Evolutionary conservation across 139 green algal genomes (phyloP).

Genomic region (Picochlorum costavermella): DNA sequence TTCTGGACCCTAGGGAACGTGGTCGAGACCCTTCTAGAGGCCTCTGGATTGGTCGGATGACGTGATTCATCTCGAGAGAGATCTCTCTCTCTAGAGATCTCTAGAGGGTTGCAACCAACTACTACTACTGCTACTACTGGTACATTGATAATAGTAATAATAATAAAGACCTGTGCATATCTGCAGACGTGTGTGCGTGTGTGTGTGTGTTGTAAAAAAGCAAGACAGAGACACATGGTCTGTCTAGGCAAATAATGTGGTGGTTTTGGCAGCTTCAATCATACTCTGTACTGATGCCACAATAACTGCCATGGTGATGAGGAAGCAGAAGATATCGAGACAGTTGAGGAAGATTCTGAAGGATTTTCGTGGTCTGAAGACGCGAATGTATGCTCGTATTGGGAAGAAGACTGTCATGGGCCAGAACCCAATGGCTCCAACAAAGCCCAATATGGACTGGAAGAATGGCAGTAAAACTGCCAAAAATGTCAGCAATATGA

Average conservation of each 20-base stretch:
- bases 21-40: no score
- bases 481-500: constrained; percentile 17
- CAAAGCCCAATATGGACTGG: constrained; percentile 16
- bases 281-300: constrained; percentile 15
- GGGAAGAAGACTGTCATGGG: constrained; percentile 25
- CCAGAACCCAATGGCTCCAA: constrained; percentile 33
- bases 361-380: not conserved
- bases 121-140: no score
- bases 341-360: not conserved
- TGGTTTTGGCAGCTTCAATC: not conserved
- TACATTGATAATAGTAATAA: no score
- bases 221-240: no score
- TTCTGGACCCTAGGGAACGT: no score
- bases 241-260: constrained; percentile 1
- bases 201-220: no score
- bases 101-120: no score
- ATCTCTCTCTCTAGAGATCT: no score
- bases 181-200: no score
- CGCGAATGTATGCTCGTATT: constrained; percentile 2
- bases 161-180: no score
- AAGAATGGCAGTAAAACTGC: constrained; percentile 28
- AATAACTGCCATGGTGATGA: constrained; percentile 12
- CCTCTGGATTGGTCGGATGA: no score
- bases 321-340: constrained; percentile 12
- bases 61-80: no score